Percentiles rank a stretch among this genome's conserved stretches.
Evolutionary conservation across 2,329 filamentous ascomycete species (phyloP).

Genomic region (Parascedosporium putredinis): DNA sequence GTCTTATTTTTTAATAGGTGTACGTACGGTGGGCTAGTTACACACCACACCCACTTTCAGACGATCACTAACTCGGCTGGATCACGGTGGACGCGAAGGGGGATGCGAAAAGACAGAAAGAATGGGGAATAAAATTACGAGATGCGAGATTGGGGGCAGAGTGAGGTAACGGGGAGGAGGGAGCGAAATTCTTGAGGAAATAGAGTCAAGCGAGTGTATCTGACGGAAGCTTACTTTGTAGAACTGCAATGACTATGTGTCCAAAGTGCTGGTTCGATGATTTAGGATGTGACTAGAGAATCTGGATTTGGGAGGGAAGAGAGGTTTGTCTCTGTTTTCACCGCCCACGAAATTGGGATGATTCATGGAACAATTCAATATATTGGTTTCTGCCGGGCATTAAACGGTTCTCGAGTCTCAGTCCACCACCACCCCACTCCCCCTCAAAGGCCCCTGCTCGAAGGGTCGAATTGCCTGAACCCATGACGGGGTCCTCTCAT

Average conservation of each 20-base stretch:
- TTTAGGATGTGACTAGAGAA: no score
- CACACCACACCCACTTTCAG: no score
- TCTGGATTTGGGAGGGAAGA: background rate
- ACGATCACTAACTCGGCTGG: no score
- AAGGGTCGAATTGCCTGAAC: no score
- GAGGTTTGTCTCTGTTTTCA: background rate
- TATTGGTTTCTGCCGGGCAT: conserved; percentile 3
- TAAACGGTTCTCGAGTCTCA: background rate
- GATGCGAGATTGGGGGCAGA: background rate
- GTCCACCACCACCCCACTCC: no score
- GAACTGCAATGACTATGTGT: no score
- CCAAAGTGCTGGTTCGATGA: background rate
- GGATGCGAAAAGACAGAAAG: no score
- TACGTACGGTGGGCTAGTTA: no score
- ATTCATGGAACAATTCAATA: background rate
- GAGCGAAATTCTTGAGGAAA: conserved; percentile 2
- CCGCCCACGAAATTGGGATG: background rate
- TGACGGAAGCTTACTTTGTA: conserved; percentile 5
- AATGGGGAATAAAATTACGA: no score
- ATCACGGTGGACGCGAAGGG: no score
- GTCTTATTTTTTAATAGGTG: background rate
- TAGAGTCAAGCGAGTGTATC: background rate
- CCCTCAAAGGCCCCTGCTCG: no score
- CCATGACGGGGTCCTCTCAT: no score
- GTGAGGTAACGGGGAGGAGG: background rate